Percentiles rank a stretch among this genome's conserved stretches.
phyloP scores from a whole-genome alignment of 768 basidiomycete genomes.

The Sarcomyxa edulis region DNA sequence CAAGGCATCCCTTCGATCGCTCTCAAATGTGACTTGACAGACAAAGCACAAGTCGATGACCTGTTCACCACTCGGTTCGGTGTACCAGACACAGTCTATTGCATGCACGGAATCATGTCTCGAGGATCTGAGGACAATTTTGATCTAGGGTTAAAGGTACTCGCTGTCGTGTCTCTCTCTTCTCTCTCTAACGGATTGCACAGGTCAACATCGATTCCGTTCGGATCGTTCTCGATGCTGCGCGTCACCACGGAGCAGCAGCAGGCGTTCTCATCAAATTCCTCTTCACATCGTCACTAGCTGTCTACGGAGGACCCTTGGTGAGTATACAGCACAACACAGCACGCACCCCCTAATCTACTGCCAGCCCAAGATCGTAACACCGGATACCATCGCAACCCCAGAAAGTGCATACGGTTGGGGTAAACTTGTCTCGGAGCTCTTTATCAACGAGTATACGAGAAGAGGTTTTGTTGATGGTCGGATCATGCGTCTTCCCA shows the following conservation, averaged over 20 bases:
- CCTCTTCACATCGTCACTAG: constrained; percentile 54
- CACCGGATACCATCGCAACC: too few relatives aligned
- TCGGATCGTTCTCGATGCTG: constrained; percentile 33
- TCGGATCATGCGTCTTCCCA: too few relatives aligned
- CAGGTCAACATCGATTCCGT: constrained; percentile 57
- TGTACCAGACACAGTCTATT: constrained; percentile 39
- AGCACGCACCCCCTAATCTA: too few relatives aligned
- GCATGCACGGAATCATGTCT: constrained; percentile 58
- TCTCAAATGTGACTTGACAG: constrained; percentile 36
- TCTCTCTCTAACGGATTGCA: constrained; percentile 6
- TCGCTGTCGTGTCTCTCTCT: not conserved
- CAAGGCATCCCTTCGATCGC: constrained; percentile 21
- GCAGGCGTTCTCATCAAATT: constrained; percentile 34
- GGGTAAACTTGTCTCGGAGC: too few relatives aligned
- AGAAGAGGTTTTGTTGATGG: too few relatives aligned
- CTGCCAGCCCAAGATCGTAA: too few relatives aligned
- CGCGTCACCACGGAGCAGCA: constrained; percentile 22
- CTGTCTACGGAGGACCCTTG: constrained; percentile 54
- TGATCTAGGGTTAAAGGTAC: constrained; percentile 45
- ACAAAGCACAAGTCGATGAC: constrained; percentile 24
- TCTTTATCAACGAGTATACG: too few relatives aligned
- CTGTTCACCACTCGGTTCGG: constrained; percentile 35
- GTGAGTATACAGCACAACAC: constrained; percentile 25
- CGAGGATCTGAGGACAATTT: constrained; percentile 58
- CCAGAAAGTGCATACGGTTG: too few relatives aligned